phyloP scores from a whole-genome alignment of 1,284 basidiomycete genomes.

The Stygiomarasmius scandens region DNA sequence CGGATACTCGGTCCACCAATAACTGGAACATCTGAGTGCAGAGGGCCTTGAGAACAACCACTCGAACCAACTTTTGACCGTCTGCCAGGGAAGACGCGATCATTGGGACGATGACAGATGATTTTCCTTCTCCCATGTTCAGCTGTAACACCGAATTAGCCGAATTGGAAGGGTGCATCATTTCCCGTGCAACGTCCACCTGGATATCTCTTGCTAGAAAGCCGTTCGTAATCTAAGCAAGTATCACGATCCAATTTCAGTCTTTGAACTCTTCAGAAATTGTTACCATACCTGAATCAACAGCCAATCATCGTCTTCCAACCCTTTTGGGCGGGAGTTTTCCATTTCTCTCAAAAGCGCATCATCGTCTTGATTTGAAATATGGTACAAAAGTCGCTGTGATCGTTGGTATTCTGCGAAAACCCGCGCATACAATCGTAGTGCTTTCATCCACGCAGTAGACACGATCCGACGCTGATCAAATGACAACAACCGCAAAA shows the following conservation, averaged over 20 bases:
- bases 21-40: constrained; percentile 49
- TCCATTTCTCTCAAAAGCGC: constrained; percentile 38
- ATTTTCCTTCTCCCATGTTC: constrained; percentile 64
- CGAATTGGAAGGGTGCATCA: constrained; percentile 44
- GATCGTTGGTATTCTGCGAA: constrained; percentile 37
- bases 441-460: constrained; percentile 28
- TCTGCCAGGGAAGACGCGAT: constrained; percentile 41
- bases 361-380: constrained; percentile 12
- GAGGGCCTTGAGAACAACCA: constrained; percentile 48
- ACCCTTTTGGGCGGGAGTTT: constrained; percentile 27
- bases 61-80: constrained; percentile 45
- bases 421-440: constrained; percentile 29
- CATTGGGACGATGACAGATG: constrained; percentile 52
- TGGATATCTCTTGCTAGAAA: constrained; percentile 46
- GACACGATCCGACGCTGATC: constrained; percentile 1
- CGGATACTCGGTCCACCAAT: constrained; percentile 43
- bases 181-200: constrained; percentile 41
- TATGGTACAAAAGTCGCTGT: constrained; percentile 27
- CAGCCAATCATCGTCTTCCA: constrained; percentile 44
- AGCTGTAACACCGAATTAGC: constrained; percentile 47
- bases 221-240: constrained; percentile 43
- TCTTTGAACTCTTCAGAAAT: background rate
- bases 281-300: constrained; percentile 43
- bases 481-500: constrained; percentile 30
- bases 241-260: background rate